These are phyloP conservation scores for Clavariopsis aquatica DNA, from an alignment of 495 filamentous ascomycete genomes.

Conservation along the genomic window DNA sequence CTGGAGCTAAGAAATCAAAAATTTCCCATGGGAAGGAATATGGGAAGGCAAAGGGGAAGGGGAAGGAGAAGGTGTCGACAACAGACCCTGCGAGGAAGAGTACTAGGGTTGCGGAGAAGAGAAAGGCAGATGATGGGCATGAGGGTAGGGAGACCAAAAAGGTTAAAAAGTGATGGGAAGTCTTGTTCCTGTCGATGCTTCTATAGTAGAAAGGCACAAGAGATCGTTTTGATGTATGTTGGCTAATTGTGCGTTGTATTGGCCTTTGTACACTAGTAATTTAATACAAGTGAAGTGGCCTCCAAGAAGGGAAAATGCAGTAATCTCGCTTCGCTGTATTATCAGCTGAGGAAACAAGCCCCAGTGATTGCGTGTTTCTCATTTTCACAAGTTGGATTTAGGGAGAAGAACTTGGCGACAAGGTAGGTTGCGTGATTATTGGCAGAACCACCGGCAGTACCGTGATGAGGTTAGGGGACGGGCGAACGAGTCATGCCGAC, in stretches of 20 bases:
- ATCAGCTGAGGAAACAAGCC: too few relatives aligned
- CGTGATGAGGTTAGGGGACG: not conserved
- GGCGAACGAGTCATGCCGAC: not conserved
- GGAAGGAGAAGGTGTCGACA: constrained; percentile 4
- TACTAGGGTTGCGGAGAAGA: constrained; percentile 19
- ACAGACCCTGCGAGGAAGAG: constrained; percentile 35
- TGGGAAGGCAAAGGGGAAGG: constrained; percentile 11
- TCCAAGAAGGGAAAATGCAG: too few relatives aligned
- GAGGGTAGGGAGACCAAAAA: constrained; percentile 20
- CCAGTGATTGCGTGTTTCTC: too few relatives aligned
- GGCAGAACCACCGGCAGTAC: not conserved
- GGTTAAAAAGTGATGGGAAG: constrained; percentile 19
- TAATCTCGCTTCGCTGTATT: too few relatives aligned
- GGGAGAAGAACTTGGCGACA: too few relatives aligned
- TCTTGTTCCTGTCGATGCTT: not conserved
- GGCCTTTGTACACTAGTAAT: too few relatives aligned
- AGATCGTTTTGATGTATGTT: too few relatives aligned
- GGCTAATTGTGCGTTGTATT: too few relatives aligned
- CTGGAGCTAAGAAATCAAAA: constrained; percentile 18
- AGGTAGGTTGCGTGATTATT: not conserved
- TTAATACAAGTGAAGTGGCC: too few relatives aligned
- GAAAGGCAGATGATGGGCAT: constrained; percentile 6
- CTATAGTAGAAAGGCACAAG: too few relatives aligned
- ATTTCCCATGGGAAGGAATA: constrained; percentile 6
- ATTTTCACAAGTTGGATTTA: too few relatives aligned